Evolutionary conservation across 306 rosid species (phyloP).

Genomic region (Cucurbita ficifolia): DNA sequence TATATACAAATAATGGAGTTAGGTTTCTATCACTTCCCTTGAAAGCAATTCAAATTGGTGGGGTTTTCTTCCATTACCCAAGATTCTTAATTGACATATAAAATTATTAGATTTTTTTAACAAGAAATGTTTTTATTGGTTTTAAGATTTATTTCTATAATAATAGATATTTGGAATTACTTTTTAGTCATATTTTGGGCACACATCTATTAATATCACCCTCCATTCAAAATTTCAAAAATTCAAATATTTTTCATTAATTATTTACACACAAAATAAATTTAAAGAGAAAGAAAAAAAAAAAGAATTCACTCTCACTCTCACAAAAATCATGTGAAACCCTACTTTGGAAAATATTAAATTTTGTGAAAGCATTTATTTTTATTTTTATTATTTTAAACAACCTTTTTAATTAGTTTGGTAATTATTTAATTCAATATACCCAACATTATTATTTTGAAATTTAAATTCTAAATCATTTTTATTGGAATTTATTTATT

Average conservation of each 20-base stretch:
- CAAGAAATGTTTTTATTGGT: not conserved
- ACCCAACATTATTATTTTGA: not conserved
- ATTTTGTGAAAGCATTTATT: not conserved
- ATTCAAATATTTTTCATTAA: slow-evolving; percentile 1
- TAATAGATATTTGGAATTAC: not conserved
- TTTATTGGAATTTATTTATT: not conserved
- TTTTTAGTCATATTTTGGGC: not conserved
- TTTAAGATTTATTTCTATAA: not conserved
- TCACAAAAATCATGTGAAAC: slow-evolving; percentile 2
- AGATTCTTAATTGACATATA: not conserved
- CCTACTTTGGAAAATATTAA: not conserved
- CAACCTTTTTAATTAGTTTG: not conserved
- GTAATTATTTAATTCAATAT: not conserved
- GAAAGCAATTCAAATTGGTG: not conserved
- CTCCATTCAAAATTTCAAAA: slow-evolving; percentile 5
- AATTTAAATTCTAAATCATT: not conserved
- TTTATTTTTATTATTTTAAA: no score
- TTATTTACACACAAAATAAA: not conserved
- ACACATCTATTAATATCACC: slow-evolving; percentile 1
- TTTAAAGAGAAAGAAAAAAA: not conserved
- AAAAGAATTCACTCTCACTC: not conserved
- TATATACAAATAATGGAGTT: not conserved
- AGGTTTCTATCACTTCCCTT: not conserved
- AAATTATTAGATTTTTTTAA: not conserved
- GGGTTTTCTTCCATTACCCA: not conserved